A percentile compares a stretch with the other conserved stretches of the same genome.
Conservation (phyloP, 2,329 filamentous ascomycete genomes). For the Paecilomyces sp. region DNA sequence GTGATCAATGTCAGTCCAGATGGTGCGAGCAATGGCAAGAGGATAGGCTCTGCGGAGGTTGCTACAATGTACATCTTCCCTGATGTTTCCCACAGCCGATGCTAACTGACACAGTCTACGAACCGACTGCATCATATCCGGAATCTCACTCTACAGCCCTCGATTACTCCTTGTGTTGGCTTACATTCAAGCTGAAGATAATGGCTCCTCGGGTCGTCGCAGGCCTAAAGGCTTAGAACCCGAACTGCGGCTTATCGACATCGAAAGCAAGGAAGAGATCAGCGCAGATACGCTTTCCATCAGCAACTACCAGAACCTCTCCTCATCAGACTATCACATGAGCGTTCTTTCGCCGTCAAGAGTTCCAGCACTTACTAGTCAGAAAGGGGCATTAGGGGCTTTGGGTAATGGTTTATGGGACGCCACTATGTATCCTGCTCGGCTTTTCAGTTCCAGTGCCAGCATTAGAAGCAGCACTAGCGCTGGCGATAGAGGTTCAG, state of each 20-base stretch:
- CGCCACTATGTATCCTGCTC: slow-evolving; percentile 76
- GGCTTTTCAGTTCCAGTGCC: slow-evolving; percentile 78
- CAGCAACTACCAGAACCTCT: slow-evolving; percentile 77
- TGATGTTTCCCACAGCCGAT: slow-evolving; percentile 15
- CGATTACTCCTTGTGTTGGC: slow-evolving; percentile 85
- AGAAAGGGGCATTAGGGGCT: slow-evolving; percentile 68
- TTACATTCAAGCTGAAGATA: slow-evolving; percentile 69
- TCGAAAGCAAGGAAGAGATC: slow-evolving; percentile 72
- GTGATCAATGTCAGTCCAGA: slow-evolving; percentile 84
- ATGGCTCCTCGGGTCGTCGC: slow-evolving; percentile 57
- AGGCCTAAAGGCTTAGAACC: slow-evolving; percentile 76
- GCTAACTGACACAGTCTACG: slow-evolving; percentile 56
- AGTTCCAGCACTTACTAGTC: slow-evolving; percentile 56
- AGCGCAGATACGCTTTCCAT: slow-evolving; percentile 82
- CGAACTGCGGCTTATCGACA: slow-evolving; percentile 84
- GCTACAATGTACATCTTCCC: slow-evolving; percentile 69
- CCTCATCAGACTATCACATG: slow-evolving; percentile 87
- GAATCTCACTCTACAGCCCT: slow-evolving; percentile 92
- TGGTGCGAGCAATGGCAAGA: slow-evolving; percentile 50
- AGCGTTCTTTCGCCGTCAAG: slow-evolving; percentile 72
- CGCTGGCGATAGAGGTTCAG: slow-evolving; percentile 52
- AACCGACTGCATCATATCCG: slow-evolving; percentile 96
- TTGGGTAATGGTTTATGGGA: slow-evolving; percentile 77
- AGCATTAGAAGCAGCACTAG: slow-evolving; percentile 59
- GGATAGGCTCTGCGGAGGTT: slow-evolving; percentile 77